Evolutionary conservation across 2,329 filamentous ascomycete genomes (phyloP).

Genomic region (Hymenoscyphus infarciens): DNA sequence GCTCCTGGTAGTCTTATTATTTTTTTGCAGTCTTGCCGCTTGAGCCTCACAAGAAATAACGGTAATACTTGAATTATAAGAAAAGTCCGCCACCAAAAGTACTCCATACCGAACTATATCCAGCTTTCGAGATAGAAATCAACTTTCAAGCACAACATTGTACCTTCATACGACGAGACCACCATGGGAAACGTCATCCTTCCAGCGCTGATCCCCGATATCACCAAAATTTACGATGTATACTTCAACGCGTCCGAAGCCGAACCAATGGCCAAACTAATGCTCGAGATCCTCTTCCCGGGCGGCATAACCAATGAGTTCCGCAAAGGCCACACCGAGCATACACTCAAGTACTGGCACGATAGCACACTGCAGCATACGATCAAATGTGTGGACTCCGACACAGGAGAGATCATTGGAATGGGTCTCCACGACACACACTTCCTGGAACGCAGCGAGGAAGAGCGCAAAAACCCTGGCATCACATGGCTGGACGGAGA

Average conservation of each 20-base stretch:
- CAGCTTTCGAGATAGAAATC: no score
- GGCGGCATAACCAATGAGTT: constrained; percentile 4
- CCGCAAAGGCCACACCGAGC: constrained; percentile 1
- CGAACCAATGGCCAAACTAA: constrained; percentile 4
- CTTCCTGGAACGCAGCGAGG: background rate
- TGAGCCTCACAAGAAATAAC: no score
- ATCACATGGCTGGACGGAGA: constrained; percentile 1
- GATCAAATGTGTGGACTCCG: constrained; percentile 1
- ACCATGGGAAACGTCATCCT: background rate
- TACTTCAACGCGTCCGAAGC: constrained; percentile 1
- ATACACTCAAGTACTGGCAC: constrained; percentile 3
- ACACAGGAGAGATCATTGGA: constrained; percentile 4
- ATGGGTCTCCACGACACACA: constrained; percentile 5
- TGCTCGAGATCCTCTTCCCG: constrained; percentile 9
- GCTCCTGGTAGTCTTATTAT: no score
- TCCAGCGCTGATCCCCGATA: constrained; percentile 3
- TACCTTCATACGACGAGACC: background rate
- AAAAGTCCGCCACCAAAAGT: no score
- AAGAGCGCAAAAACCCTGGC: constrained; percentile 1
- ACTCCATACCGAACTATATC: no score
- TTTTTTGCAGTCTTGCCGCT: no score
- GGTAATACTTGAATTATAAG: no score
- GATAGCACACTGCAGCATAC: background rate
- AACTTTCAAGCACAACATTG: no score
- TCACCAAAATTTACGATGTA: background rate